Evolutionary conservation across 2,329 filamentous ascomycete species (phyloP), one percentile per base, ranked within the genome.

Genomic region (Chaetomium sp.): DNA sequence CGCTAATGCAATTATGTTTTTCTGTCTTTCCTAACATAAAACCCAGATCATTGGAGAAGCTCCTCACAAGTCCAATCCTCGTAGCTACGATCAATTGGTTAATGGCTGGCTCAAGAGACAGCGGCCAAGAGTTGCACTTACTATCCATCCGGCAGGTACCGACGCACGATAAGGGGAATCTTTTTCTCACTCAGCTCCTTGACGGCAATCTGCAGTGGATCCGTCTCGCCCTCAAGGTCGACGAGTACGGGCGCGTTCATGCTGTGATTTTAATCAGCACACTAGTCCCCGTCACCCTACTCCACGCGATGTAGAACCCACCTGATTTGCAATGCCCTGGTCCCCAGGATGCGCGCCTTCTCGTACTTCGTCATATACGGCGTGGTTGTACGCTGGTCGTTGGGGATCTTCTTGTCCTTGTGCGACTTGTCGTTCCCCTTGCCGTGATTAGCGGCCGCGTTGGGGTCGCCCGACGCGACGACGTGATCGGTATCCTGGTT

Each of bases 301-400:
- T 12, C 29, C 27, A 9, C 16, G n/a, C 21, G 13, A 31, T 7
- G 1, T 9, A 12, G 13, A 57, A 62, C 87, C 62, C 78, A 96
- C 92, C 92, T 97, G 75, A 99, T 98, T 79, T 99, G 95, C 75
- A 98, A 79, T 49, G 95, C 95, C 70, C 95, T 85, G 49, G 95
- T 98, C 56, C 95, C 95, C 69, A 99, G 81, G 65, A 99, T 94
- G 75, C 95, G 88, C 68, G 95, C 95, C 72, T 89, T 87, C 83
- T 99, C 95, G 80, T 99, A 99, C 82, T 99, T 99, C 71, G 95
- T 99, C 94, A 99, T 96, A 81, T 97, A 99, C 2, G 94, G 95
- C 31, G 95, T 99, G 9, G 95, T 99, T 27, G 87, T 90, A 72
- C 95, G 88, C 79, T 96, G 87, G 70, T 93, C 91, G 71, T 92